Evolutionary conservation across 495 filamentous ascomycete species (phyloP).

Genomic region (Hypoxylon cercidicola): DNA sequence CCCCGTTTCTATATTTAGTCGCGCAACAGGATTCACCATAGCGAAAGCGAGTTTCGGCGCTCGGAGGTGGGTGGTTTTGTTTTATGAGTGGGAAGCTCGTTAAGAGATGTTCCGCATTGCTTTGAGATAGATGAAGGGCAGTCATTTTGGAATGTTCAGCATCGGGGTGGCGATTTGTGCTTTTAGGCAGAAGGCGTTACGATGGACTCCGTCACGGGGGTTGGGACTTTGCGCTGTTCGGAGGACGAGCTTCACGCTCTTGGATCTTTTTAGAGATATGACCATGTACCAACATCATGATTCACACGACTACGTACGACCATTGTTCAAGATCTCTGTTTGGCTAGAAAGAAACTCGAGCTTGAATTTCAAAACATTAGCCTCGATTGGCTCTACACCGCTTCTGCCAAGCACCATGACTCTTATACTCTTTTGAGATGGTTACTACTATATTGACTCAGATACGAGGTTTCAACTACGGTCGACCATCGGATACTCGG

Average conservation of each 20-base stretch:
- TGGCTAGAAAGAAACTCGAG: constrained; percentile 33
- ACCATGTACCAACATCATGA: constrained; percentile 36
- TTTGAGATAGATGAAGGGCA: constrained; percentile 7
- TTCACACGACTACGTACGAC: constrained; percentile 22
- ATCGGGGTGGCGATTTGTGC: constrained; percentile 18
- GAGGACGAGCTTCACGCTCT: constrained; percentile 18
- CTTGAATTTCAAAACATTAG: constrained; percentile 17
- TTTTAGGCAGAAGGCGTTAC: constrained; percentile 34
- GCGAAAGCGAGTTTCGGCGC: constrained; percentile 26
- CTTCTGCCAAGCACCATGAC: constrained; percentile 14
- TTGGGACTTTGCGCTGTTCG: constrained; percentile 3
- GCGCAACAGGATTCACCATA: constrained; percentile 11
- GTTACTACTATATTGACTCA: constrained; percentile 13
- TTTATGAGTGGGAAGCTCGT: constrained; percentile 2
- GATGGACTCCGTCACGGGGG: constrained; percentile 6
- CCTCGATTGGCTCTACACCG: constrained; percentile 22
- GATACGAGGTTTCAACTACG: constrained; percentile 6
- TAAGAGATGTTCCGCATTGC: neutral
- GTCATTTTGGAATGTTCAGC: constrained; percentile 6
- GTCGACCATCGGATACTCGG: constrained; percentile 5
- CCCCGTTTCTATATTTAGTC: neutral
- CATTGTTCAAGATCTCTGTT: constrained; percentile 23
- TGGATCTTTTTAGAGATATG: constrained; percentile 30
- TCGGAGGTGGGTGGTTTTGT: constrained; percentile 22
- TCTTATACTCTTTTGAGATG: constrained; percentile 9